Base-by-base conservation (phyloP, 2,329 filamentous ascomycete species). In the Ampelomyces quisqualis region DNA sequence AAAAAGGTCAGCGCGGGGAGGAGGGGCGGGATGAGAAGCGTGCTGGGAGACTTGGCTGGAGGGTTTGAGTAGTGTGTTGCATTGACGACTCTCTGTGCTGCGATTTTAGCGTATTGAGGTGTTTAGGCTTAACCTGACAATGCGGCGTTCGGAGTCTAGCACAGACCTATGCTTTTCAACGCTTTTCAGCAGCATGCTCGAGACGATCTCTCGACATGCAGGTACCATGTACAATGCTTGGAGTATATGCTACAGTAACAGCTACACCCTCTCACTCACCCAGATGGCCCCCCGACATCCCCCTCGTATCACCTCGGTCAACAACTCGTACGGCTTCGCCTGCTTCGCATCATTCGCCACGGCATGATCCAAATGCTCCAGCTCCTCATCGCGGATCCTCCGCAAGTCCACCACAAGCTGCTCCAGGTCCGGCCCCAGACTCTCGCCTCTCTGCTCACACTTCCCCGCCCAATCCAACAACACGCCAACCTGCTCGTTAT, bases 351-450 rank as follows among this genome's bases (percentile, higher is more conserved):
- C 91, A 62, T 97, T 86, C 66, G 93, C 86, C 14, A 98, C 86
- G 0, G 93, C 93, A 72, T 95, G 87, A 67, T 98, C 93, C 52
- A 98, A 72, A 74, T 98, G 93, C 75, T 98, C 93, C 42, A 98
- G 72, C 72, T 98, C 93, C 72, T 98, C 93, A 64, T 98, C 93
- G 17, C 93, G 77, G 62, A 96, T 96, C 60, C 84, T 76, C 58
- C 90, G 79, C 51, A 97, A 77, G 18, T 87, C 88, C 23, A 72
- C 67, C 24, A 95, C 74, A 60, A 98, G 73, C 13, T 81, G 79
- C 37, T 75, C 78, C 54, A 98, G 70, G 71, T 97, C 91, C 7
- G 79, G 79, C 3, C 90, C 87, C 0, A 93, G 76, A 31, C 87
- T 86, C 64, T 94, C 89, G 1, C 90, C 90, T 34, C 84, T 77